phyloP scores from a whole-genome alignment of 2,329 filamentous ascomycete genomes.

The Colletotrichum orchidophilum region DNA sequence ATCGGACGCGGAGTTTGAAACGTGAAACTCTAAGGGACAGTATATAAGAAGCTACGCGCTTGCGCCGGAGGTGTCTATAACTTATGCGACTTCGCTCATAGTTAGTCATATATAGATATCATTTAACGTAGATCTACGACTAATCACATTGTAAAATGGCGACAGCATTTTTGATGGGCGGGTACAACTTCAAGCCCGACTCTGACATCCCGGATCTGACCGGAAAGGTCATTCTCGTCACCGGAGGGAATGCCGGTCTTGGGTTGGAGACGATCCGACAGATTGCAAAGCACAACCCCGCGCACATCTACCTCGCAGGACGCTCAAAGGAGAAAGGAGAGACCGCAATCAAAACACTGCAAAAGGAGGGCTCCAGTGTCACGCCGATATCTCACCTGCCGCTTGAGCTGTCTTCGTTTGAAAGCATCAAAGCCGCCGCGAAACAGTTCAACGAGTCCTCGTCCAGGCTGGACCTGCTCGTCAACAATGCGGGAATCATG shows the following conservation, averaged over 20 bases:
- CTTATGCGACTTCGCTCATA: background rate
- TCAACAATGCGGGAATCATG: conserved; percentile 41
- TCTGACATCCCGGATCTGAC: conserved; percentile 44
- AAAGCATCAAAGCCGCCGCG: conserved; percentile 31
- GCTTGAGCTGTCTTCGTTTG: conserved; percentile 31
- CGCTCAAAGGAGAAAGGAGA: conserved; percentile 20
- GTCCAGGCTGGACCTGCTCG: conserved; percentile 44
- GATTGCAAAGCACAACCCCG: conserved; percentile 46
- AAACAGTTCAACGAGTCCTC: conserved; percentile 22
- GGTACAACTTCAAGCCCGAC: conserved; percentile 24
- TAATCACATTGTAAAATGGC: background rate
- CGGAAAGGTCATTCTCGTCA: conserved; percentile 49
- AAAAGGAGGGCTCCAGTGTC: background rate
- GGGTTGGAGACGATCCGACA: conserved; percentile 50
- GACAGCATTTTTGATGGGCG: conserved; percentile 21
- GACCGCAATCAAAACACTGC: conserved; percentile 17
- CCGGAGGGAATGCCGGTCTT: conserved; percentile 51
- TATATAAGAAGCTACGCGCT: background rate
- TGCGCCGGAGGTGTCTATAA: background rate
- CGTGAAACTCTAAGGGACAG: conserved; percentile 5
- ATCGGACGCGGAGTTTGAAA: conserved; percentile 17
- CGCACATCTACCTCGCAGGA: conserved; percentile 35
- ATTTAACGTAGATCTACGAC: background rate
- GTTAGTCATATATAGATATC: background rate
- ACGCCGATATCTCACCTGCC: conserved; percentile 15